Base-by-base conservation (phyloP, 768 basidiomycete species). In the Erythrobasidium yunnanense region DNA sequence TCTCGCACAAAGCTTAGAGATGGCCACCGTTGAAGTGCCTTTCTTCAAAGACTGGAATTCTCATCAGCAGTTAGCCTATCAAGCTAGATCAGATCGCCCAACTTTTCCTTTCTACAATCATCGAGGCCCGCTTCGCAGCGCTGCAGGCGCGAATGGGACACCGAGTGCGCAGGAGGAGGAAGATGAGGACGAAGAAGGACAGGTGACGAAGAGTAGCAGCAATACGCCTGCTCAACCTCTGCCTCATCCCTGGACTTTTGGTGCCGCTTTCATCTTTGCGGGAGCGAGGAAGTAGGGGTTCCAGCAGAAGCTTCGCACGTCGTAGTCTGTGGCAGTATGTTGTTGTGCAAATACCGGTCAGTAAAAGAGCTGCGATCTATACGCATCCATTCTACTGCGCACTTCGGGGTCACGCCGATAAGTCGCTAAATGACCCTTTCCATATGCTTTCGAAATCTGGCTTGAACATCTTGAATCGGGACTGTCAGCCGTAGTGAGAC, bases 231-330 rank as follows among this genome's bases (percentile, higher is more conserved):
- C 33, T 15, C 27, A 63, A 38, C 47, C 60, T 27, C 27, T 63
- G 30, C 60, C 60, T 3, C 60, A 63, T 51, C 60, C 49, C 33
- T 63, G 60, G 60, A 63, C 60, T 11, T 63, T 63, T 22, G 60
- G 60, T 13, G 46, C 60, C 29, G 60, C 33, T 11, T 63, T 63
- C 46, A 34, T 25, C 4, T 63, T 30, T 51, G 60, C 60, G 47
- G 20, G 49, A 4, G 8, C 29, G 22, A 58, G 56, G 47, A 58
- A 23, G 4, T 18, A 42, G 56, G 34, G 27, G 11, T 17, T 55
- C 15, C 15, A 8, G 50, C 20, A 52, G 8, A 27, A 22, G 22
- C 20, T 15, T 25, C 42, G 54, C 54, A 55, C 54, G 54, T n/a
- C n/a, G n/a, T n/a, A n/a, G n/a, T n/a, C n/a, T n/a, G n/a, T n/a